phyloP scores from a whole-genome alignment of 2,329 filamentous ascomycete species.

The Sporothrix inflata region DNA sequence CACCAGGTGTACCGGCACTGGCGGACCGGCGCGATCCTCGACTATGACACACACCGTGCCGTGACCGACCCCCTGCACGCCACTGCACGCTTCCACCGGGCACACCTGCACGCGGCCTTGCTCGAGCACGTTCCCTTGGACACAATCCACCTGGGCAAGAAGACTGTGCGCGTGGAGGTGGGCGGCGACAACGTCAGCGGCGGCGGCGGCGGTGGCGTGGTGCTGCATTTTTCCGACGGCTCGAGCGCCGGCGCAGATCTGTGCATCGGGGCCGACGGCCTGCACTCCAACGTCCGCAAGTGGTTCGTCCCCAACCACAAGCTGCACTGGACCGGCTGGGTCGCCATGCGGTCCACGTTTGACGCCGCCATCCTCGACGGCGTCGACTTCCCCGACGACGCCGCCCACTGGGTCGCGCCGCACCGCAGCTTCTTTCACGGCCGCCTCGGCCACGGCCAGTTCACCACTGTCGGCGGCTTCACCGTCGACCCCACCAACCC shows the following conservation, averaged over 20 bases:
- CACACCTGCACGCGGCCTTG: background rate
- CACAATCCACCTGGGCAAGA: background rate
- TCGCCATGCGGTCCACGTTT: constrained; percentile 2
- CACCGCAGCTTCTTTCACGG: constrained; percentile 14
- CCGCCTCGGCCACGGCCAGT: background rate
- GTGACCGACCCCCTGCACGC: background rate
- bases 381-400: constrained; percentile 6
- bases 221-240: background rate
- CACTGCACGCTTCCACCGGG: background rate
- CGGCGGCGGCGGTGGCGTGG: background rate
- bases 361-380: background rate
- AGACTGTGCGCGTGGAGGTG: background rate
- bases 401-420: constrained; percentile 1
- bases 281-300: background rate
- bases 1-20: background rate
- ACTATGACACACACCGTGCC: background rate
- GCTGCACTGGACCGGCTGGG: constrained; percentile 12
- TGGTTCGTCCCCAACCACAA: constrained; percentile 2
- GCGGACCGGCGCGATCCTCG: background rate
- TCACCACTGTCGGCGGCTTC: background rate
- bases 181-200: background rate
- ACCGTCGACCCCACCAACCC: background rate
- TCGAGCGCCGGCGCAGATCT: background rate
- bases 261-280: background rate
- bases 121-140: background rate